These are phyloP conservation scores for Neobulgaria alba DNA, from an alignment of 2,329 filamentous ascomycete genomes.

Conservation along the genomic window DNA sequence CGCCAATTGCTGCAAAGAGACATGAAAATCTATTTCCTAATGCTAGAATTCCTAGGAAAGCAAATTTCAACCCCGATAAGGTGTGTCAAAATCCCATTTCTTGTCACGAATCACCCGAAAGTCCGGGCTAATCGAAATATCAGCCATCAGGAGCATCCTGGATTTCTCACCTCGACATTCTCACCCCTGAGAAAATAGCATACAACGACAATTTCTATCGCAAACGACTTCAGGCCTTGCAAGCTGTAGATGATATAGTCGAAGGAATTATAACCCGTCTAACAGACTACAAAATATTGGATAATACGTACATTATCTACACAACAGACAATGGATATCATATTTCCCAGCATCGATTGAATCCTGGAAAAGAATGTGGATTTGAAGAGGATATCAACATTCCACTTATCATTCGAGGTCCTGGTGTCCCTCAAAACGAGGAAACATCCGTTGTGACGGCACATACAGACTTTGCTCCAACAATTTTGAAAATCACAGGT, in stretches of 20 bases:
- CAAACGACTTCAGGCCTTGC: slow-evolving; percentile 41
- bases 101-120: neutral
- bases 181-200: slow-evolving; percentile 34
- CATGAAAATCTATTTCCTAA: slow-evolving; percentile 55
- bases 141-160: slow-evolving; percentile 39
- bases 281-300: slow-evolving; percentile 30
- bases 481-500: slow-evolving; percentile 35
- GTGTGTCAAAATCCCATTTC: slow-evolving; percentile 27
- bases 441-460: slow-evolving; percentile 38
- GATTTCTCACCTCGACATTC: slow-evolving; percentile 35
- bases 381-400: slow-evolving; percentile 44
- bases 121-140: slow-evolving; percentile 3
- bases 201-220: slow-evolving; percentile 45
- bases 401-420: slow-evolving; percentile 49
- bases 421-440: slow-evolving; percentile 39
- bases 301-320: slow-evolving; percentile 49
- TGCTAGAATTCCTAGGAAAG: slow-evolving; percentile 49
- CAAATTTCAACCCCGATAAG: slow-evolving; percentile 57
- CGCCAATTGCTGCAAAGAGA: slow-evolving; percentile 49
- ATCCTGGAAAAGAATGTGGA: slow-evolving; percentile 41
- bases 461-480: slow-evolving; percentile 44
- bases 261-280: slow-evolving; percentile 38
- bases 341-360: slow-evolving; percentile 42
- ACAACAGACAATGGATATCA: slow-evolving; percentile 48
- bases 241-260: slow-evolving; percentile 47